Conservation (phyloP, 805 yeast genomes). For the Vanderwaltozyma yarrowii region DNA sequence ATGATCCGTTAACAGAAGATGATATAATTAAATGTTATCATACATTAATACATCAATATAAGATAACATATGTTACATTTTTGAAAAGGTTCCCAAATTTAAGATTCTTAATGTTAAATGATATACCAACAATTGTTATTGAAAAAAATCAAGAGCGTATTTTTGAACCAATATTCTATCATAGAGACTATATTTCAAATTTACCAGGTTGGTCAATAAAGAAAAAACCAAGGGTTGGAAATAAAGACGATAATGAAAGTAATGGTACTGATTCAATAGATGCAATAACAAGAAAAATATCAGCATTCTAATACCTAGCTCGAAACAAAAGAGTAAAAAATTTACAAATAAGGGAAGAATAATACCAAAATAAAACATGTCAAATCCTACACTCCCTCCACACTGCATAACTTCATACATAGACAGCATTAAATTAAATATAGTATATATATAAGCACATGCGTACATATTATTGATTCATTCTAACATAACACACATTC, state of each 20-base stretch:
- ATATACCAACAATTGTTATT: constrained; percentile 28
- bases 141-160: constrained; percentile 22
- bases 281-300: constrained; percentile 3
- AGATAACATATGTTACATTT: constrained; percentile 28
- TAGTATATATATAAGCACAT: too few species aligned
- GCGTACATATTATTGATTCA: too few species aligned
- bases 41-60: constrained; percentile 31
- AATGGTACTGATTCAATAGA: constrained; percentile 3
- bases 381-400: too few species aligned
- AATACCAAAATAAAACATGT: too few species aligned
- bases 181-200: constrained; percentile 25
- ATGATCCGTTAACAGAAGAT: constrained; percentile 20
- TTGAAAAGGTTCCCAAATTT: constrained; percentile 26
- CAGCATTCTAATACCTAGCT: constrained; percentile 3
- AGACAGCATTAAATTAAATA: too few species aligned
- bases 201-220: constrained; percentile 23
- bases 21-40: constrained; percentile 30
- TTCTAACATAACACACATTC: too few species aligned
- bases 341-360: too few species aligned
- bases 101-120: constrained; percentile 32
- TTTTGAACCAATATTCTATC: constrained; percentile 31
- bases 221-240: neutral
- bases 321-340: too few species aligned
- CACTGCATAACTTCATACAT: too few species aligned
- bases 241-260: neutral